Base-by-base conservation (phyloP, 2,329 filamentous ascomycete species). In the Fusarium multiceps region DNA sequence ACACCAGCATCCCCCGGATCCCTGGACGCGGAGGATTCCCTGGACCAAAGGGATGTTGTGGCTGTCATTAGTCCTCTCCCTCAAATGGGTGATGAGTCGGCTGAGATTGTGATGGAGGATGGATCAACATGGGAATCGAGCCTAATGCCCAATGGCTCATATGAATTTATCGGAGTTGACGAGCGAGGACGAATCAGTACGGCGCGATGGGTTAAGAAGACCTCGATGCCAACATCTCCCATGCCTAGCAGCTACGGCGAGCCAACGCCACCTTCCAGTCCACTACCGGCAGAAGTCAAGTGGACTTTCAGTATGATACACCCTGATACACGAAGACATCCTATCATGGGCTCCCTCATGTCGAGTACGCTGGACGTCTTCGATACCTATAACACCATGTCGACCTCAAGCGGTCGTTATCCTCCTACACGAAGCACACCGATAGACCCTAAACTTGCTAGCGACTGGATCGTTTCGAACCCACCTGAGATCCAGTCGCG, bases 251-350 rank as follows among this genome's bases (percentile, higher is more conserved):
- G 61, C 28, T 60, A 72, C 53, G 69, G 71, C 48, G 70, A 68
- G 58, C 59, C 69, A 18, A 65, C 68, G 9, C 65, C 77, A 6
- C 66, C 77, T 6, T 71, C 66, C 9, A 75, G 70, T 42, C 72
- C 72, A 14, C 48, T 73, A 1, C 69, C 78, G 4, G 65, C 75
- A 2, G 86, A 88, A 48, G 82, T 80, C 60, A 89, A 88, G 75
- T 94, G 90, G 81, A 93, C 89, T 11, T 95, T 95, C 77, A 93
- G 91, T 80, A 88, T 93, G 66, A 89, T 95, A 73, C 88, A 92
- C 71, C 88, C 91, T 0, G 86, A 86, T 48, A 88, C 87, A 11
- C 85, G 91, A 34, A 88, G 90, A 14, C 92, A 95, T 75, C 92
- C 93, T 7, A 88, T 94, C 74, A 86, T 94, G 80, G 92, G 91